Base-by-base conservation (phyloP, 495 filamentous ascomycete genomes). In the Patellaria atrata region DNA sequence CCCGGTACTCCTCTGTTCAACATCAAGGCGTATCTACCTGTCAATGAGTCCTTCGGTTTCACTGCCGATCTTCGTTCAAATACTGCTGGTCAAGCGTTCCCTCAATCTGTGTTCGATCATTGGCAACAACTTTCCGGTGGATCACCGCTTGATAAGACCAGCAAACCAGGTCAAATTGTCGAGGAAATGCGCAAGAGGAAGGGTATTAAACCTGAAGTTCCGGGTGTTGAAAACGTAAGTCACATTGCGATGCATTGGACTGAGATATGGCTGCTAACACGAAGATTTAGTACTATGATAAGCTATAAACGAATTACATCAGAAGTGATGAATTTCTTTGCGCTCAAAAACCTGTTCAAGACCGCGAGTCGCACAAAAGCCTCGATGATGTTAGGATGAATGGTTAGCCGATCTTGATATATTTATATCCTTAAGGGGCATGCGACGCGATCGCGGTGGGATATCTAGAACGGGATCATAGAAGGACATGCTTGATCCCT, bases 11-110 rank as follows among this genome's bases (percentile, higher is more conserved):
- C 91, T 64, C 81, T 99, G 31, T 96, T 96, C 80, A 96, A 77
- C 64, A 79, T 99, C 72, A 96, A 96, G 78, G 85, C 89, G 44
- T 99, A 94, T 70, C 70, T 99, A 38, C 89, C 89, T 60, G 84
- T 96, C 75, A 87, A 92, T 71, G 89, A 99, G 74, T 99, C 89
- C 9, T 99, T 99, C 75, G 91, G 89, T 65, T 97, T 97, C 80
- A 89, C 85, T 58, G 80, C 72, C 60, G 89, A 96, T 72, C 84
- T 99, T 52, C 87, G 89, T 56, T 73, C 74, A 47, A 71, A 72
- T 58, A 99, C 89, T 44, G 81, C 79, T 61, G 89, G 89, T 52
- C 89, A 96, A 70, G 89, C 89, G 44, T 99, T 99, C 84, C 89
- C 89, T 51, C 87, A 94, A 68, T 77, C 71, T 41, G 84, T 99